Evolutionary conservation across 1,284 basidiomycete genomes (phyloP).

Genomic region (Sphaerobolus stellatus): DNA sequence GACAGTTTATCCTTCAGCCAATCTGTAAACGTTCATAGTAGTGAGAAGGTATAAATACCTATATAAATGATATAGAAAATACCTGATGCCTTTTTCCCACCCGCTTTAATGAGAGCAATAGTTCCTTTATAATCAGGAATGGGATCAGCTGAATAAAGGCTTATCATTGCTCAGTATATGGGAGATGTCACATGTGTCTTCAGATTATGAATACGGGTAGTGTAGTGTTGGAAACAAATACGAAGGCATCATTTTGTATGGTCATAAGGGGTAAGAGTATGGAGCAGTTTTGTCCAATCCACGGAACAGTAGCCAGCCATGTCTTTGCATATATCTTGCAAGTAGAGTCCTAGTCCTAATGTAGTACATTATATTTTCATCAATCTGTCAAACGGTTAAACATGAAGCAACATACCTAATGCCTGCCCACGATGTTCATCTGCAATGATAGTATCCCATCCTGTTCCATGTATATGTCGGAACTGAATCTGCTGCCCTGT

Average conservation of each 20-base stretch:
- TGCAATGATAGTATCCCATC: slow-evolving; percentile 22
- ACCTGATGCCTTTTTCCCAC: slow-evolving; percentile 13
- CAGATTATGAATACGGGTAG: background rate
- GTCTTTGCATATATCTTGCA: background rate
- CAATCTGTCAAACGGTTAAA: background rate
- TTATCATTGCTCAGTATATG: slow-evolving; percentile 4
- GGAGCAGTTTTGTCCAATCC: background rate
- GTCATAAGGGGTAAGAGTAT: slow-evolving; percentile 2
- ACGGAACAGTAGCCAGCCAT: slow-evolving; percentile 4
- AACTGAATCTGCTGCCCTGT: slow-evolving; percentile 21
- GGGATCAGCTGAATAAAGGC: slow-evolving; percentile 1
- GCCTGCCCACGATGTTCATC: slow-evolving; percentile 29
- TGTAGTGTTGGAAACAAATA: slow-evolving; percentile 8
- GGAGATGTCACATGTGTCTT: background rate
- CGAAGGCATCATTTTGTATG: slow-evolving; percentile 3
- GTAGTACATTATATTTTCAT: background rate
- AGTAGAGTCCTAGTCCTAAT: background rate
- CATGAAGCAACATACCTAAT: slow-evolving; percentile 14
- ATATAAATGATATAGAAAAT: slow-evolving; percentile 12
- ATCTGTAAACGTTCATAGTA: no score
- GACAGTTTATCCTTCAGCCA: slow-evolving; percentile 25
- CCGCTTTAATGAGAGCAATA: background rate
- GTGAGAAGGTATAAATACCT: slow-evolving; percentile 12
- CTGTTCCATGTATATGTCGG: slow-evolving; percentile 24
- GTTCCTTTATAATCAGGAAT: slow-evolving; percentile 4